Evolutionary conservation across 139 green algal species (phyloP).

Genomic region (Trebouxia sp.): DNA sequence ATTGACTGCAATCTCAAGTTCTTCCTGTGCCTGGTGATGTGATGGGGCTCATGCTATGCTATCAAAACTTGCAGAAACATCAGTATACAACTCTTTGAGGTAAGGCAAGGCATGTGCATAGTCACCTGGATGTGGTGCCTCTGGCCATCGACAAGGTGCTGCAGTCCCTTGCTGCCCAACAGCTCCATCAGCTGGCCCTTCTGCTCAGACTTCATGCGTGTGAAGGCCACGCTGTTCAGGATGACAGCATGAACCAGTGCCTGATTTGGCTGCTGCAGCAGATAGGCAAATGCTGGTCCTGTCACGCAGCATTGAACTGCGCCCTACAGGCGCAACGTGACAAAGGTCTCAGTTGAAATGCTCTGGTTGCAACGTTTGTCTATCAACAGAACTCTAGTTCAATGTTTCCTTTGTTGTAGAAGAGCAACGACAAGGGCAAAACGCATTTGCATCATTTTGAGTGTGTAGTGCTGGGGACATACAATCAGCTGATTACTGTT

Average conservation of each 20-base stretch:
- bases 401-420: no score
- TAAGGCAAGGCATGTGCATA: no score
- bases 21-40: no score
- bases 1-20: no score
- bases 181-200: constrained; percentile 12
- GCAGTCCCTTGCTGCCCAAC: background rate
- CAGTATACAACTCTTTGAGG: no score
- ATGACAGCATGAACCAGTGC: background rate
- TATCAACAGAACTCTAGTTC: no score
- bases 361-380: no score
- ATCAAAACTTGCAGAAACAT: no score
- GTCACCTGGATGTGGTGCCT: background rate
- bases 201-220: constrained; percentile 1
- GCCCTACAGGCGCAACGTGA: background rate
- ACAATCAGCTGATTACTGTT: background rate
- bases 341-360: no score
- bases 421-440: no score
- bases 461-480: background rate
- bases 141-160: background rate
- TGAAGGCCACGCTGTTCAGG: constrained; percentile 12
- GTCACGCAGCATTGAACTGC: background rate
- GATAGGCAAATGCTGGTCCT: background rate
- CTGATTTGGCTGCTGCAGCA: constrained; percentile 17
- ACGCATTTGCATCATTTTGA: no score
- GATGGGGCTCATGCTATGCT: no score